Evolutionary conservation across 2,329 filamentous ascomycete genomes (phyloP).

Genomic region (Aspergillus sp.): DNA sequence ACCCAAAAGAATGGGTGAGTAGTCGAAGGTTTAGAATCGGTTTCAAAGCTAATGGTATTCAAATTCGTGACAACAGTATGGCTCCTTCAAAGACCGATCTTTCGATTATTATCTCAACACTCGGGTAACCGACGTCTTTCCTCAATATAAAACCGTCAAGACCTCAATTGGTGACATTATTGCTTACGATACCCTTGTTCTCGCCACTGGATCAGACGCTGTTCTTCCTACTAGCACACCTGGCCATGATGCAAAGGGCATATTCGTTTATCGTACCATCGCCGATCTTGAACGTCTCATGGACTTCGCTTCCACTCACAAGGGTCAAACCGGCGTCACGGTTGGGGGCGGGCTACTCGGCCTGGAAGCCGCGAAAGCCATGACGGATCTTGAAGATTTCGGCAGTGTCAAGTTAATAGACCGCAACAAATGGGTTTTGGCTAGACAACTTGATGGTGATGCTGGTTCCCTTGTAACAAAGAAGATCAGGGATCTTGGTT

Average conservation of each 20-base stretch:
- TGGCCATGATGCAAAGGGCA: constrained; percentile 74
- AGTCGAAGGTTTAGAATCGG: neutral
- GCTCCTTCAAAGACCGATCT: constrained; percentile 63
- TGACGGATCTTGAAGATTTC: constrained; percentile 80
- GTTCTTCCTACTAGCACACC: constrained; percentile 71
- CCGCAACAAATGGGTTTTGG: constrained; percentile 78
- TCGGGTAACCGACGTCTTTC: constrained; percentile 66
- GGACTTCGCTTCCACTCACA: constrained; percentile 64
- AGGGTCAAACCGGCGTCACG: constrained; percentile 69
- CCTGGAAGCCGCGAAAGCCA: constrained; percentile 85
- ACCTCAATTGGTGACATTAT: constrained; percentile 70
- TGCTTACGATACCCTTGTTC: constrained; percentile 75
- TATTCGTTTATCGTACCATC: constrained; percentile 88
- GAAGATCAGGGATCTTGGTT: constrained; percentile 73
- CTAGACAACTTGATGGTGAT: constrained; percentile 77
- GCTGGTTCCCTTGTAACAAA: constrained; percentile 80
- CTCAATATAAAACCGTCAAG: constrained; percentile 63
- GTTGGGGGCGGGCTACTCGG: constrained; percentile 84
- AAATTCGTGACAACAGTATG: constrained; percentile 53
- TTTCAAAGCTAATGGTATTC: neutral
- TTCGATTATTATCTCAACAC: constrained; percentile 76
- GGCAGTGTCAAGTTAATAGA: constrained; percentile 76
- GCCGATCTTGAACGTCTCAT: constrained; percentile 78
- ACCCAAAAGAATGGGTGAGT: constrained; percentile 76
- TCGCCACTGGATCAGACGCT: constrained; percentile 85